A percentile compares a stretch with the other conserved stretches of the same genome.
These are phyloP conservation scores for Micractinium conductrix DNA, from an alignment of 139 green algal species.

Conservation along the genomic window DNA sequence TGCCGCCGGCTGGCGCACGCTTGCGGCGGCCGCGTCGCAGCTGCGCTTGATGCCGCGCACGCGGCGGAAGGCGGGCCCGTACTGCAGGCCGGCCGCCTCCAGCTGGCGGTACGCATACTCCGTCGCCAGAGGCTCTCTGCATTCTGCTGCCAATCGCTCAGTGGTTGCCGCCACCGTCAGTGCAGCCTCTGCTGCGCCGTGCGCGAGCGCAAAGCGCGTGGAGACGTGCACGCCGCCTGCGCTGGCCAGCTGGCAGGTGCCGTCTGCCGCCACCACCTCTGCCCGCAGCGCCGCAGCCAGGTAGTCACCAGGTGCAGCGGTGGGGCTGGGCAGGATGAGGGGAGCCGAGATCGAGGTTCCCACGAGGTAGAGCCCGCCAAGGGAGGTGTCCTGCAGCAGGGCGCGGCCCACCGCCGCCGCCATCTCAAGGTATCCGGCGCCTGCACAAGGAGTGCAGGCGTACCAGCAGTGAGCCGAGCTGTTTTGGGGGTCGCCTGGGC, in stretches of 20 bases:
- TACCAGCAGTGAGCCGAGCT: too few relatives aligned
- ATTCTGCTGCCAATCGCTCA: too few relatives aligned
- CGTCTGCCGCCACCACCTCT: slow-evolving; percentile 10
- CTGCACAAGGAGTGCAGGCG: too few relatives aligned
- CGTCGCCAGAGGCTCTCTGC: too few relatives aligned
- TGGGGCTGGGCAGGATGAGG: slow-evolving; percentile 32
- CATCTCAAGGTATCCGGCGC: slow-evolving; percentile 50
- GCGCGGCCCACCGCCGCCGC: not conserved
- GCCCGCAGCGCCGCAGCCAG: not conserved
- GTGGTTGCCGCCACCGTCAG: too few relatives aligned
- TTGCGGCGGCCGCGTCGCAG: not conserved
- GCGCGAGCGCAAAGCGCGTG: slow-evolving; percentile 8
- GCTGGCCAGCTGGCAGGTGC: slow-evolving; percentile 3
- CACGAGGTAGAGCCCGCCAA: not conserved
- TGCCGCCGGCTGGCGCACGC: not conserved
- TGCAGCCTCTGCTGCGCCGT: not conserved
- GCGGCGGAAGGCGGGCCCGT: not conserved
- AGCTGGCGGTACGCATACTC: not conserved
- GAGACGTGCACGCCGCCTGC: slow-evolving; percentile 41
- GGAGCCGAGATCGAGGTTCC: slow-evolving; percentile 37
- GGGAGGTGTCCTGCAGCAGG: not conserved
- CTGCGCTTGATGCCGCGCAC: not conserved
- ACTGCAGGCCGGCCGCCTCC: not conserved
- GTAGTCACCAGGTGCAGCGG: not conserved
- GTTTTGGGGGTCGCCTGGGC: too few relatives aligned